Conservation (phyloP, 345 rosid genomes). For the Hibiscus syriacus region DNA sequence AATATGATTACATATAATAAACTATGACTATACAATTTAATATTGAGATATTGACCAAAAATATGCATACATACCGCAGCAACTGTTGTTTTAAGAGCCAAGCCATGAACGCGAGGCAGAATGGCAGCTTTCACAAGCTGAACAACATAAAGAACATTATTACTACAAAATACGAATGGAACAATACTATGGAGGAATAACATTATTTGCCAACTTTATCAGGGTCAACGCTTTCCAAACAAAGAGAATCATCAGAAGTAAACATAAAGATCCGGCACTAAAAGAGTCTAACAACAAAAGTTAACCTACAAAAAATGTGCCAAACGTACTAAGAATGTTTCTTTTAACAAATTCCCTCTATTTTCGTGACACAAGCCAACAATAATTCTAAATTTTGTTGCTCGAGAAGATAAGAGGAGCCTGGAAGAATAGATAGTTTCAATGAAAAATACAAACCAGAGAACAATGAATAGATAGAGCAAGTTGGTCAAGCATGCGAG, state of each 20-base stretch:
- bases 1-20: neutral
- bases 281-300: too few relatives aligned
- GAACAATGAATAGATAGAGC: neutral
- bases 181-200: neutral
- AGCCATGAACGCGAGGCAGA: conserved; percentile 90
- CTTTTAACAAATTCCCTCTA: neutral
- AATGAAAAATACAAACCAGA: neutral
- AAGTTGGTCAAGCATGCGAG: neutral
- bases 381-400: neutral
- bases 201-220: neutral
- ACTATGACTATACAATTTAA: neutral
- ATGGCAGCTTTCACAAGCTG: conserved; percentile 89
- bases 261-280: neutral
- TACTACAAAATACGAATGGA: neutral
- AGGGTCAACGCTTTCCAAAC: neutral
- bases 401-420: neutral
- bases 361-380: neutral
- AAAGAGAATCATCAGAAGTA: neutral
- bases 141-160: conserved; percentile 17
- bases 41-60: neutral
- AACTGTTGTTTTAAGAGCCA: conserved; percentile 93
- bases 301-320: neutral
- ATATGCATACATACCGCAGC: conserved; percentile 66
- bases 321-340: too few relatives aligned
- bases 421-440: neutral